Conservation (phyloP, 169 alveolate species). For the Cryptosporidium parvum region DNA sequence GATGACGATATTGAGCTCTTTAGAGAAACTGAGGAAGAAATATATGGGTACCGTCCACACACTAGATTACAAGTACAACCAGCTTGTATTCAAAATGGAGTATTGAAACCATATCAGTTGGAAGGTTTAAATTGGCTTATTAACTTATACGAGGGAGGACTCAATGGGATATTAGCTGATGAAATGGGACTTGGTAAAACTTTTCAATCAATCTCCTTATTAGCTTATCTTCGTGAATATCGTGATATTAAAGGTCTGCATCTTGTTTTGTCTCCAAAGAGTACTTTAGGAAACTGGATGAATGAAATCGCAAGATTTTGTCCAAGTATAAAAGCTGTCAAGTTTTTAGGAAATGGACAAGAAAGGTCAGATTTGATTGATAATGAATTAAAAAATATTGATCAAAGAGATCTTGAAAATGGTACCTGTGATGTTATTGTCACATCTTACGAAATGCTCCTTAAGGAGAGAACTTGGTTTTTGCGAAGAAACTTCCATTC, state of each 20-base stretch:
- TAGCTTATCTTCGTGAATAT: constrained; percentile 91
- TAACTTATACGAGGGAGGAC: constrained; percentile 93
- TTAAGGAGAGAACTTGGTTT: constrained; percentile 92
- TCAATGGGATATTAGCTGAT: constrained; percentile 97
- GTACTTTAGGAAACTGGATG: constrained; percentile 97
- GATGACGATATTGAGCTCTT: constrained; percentile 61
- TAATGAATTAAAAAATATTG: constrained; percentile 66
- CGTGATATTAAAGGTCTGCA: constrained; percentile 95
- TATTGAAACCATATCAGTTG: constrained; percentile 93
- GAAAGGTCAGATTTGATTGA: constrained; percentile 87
- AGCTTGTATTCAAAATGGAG: constrained; percentile 82
- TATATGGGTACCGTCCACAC: constrained; percentile 54
- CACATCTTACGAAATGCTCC: constrained; percentile 94
- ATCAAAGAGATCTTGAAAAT: constrained; percentile 76
- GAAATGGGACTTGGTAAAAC: constrained; percentile 99
- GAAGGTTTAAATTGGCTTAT: constrained; percentile 98
- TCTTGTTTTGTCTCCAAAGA: constrained; percentile 95
- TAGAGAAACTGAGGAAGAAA: constrained; percentile 73
- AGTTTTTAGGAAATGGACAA: constrained; percentile 95
- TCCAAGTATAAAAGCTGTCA: constrained; percentile 93
- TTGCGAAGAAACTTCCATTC: constrained; percentile 93
- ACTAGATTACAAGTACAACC: constrained; percentile 65
- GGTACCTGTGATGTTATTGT: constrained; percentile 92
- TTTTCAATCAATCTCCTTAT: constrained; percentile 94
- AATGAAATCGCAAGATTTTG: constrained; percentile 95